Evolutionary conservation across 2,329 filamentous ascomycete genomes (phyloP).

Genomic region (Monilinia fructicola): DNA sequence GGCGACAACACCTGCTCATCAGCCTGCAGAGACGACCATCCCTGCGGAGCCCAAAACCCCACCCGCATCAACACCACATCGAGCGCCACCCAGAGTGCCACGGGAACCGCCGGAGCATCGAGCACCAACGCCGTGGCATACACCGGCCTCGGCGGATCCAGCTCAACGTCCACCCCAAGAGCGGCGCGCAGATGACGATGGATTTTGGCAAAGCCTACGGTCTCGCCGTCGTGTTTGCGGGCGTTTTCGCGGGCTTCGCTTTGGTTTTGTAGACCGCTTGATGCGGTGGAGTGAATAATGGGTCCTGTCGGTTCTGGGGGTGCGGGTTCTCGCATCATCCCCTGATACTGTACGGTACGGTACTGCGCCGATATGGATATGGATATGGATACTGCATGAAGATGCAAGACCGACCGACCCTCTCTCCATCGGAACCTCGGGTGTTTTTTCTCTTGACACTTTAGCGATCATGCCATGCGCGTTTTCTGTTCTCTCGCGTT

Average conservation of each 20-base stretch:
- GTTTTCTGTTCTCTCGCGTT: background rate
- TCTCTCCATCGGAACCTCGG: slow-evolving; percentile 25
- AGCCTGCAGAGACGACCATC: slow-evolving; percentile 63
- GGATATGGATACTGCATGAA: too few relatives aligned
- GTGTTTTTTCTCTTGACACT: slow-evolving; percentile 27
- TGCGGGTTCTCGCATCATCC: background rate
- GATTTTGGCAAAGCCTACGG: slow-evolving; percentile 57
- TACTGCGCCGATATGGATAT: too few relatives aligned
- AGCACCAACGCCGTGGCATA: slow-evolving; percentile 42
- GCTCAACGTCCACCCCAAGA: slow-evolving; percentile 31
- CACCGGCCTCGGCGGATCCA: slow-evolving; percentile 45
- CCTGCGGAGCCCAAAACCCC: slow-evolving; percentile 70
- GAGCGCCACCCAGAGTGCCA: slow-evolving; percentile 43
- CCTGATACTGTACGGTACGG: too few relatives aligned
- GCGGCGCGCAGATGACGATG: slow-evolving; percentile 45
- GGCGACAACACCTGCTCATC: slow-evolving; percentile 58
- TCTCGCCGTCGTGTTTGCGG: slow-evolving; percentile 52
- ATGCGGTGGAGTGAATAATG: background rate
- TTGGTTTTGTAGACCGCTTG: slow-evolving; percentile 45
- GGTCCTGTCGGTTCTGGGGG: background rate
- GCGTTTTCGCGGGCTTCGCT: slow-evolving; percentile 59
- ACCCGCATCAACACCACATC: slow-evolving; percentile 57
- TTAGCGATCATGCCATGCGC: slow-evolving; percentile 21
- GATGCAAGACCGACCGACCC: too few relatives aligned
- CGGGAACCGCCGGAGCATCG: slow-evolving; percentile 44